These are phyloP conservation scores for Cryptosporidium bovis DNA, from an alignment of 169 alveolate genomes.

Conservation along the genomic window DNA sequence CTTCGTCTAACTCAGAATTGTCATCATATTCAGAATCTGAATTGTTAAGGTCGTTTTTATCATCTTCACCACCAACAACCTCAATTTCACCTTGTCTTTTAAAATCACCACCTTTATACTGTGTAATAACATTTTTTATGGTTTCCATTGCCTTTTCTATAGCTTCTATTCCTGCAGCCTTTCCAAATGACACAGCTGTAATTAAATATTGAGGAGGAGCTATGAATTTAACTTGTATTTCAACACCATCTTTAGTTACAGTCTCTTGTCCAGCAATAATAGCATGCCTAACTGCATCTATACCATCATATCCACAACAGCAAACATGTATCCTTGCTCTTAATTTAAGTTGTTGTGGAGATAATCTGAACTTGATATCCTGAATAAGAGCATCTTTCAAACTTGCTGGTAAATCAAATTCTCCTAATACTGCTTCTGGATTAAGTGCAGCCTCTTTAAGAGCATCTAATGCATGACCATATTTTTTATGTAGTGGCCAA, in stretches of 20 bases:
- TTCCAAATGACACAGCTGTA: slow-evolving; percentile 90
- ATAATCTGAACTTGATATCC: slow-evolving; percentile 87
- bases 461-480: slow-evolving; percentile 95
- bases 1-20: slow-evolving; percentile 82
- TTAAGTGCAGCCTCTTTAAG: slow-evolving; percentile 92
- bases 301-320: slow-evolving; percentile 95
- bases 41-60: slow-evolving; percentile 80
- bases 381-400: slow-evolving; percentile 86
- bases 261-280: slow-evolving; percentile 84
- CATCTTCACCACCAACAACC: slow-evolving; percentile 91
- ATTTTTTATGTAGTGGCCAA: slow-evolving; percentile 96
- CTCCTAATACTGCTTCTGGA: slow-evolving; percentile 90
- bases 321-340: slow-evolving; percentile 94
- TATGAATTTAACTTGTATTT: slow-evolving; percentile 87
- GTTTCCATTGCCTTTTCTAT: slow-evolving; percentile 86
- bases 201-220: slow-evolving; percentile 93
- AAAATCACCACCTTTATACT: slow-evolving; percentile 90
- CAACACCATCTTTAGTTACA: slow-evolving; percentile 74
- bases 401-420: slow-evolving; percentile 87
- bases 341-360: slow-evolving; percentile 91
- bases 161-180: slow-evolving; percentile 86
- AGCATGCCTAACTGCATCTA: slow-evolving; percentile 96
- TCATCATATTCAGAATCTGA: slow-evolving; percentile 87
- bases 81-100: slow-evolving; percentile 87
- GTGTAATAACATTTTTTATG: slow-evolving; percentile 85